Evolutionary conservation across 768 basidiomycete species (phyloP).

Genomic region (Lanmaoa pseudosensibilis): DNA sequence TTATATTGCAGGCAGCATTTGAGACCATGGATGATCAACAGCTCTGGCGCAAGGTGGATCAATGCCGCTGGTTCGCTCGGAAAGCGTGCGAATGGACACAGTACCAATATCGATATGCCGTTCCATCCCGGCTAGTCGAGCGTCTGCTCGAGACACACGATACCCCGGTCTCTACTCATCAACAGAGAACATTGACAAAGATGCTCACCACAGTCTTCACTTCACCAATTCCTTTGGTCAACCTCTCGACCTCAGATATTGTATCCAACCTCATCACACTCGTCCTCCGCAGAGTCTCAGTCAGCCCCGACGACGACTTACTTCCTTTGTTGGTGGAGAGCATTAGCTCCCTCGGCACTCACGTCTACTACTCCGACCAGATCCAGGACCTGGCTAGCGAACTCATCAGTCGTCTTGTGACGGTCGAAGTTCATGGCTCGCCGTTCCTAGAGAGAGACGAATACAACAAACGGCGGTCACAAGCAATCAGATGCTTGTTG

Average conservation of each 20-base stretch:
- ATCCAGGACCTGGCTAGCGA: conserved; percentile 90
- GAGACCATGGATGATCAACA: conserved; percentile 60
- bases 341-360: conserved; percentile 81
- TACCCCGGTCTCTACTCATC: conserved; percentile 40
- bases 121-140: conserved; percentile 84
- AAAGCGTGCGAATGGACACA: conserved; percentile 84
- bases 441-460: conserved; percentile 39
- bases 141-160: conserved; percentile 67
- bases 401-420: conserved; percentile 69
- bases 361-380: conserved; percentile 95
- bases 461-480: conserved; percentile 49
- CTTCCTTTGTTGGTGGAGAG: conserved; percentile 70
- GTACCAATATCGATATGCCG: conserved; percentile 89
- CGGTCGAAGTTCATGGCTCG: conserved; percentile 66
- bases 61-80: conserved; percentile 82
- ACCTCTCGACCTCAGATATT: conserved; percentile 88
- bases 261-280: conserved; percentile 75
- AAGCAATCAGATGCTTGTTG: conserved; percentile 70
- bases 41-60: conserved; percentile 66
- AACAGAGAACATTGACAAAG: conserved; percentile 62
- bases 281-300: conserved; percentile 65
- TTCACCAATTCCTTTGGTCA: conserved; percentile 79
- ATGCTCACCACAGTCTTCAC: conserved; percentile 87
- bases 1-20: conserved; percentile 71
- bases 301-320: conserved; percentile 62